phyloP scores from a whole-genome alignment of 225 moss, liverwort and hornwort species.

The Asterella californica region DNA sequence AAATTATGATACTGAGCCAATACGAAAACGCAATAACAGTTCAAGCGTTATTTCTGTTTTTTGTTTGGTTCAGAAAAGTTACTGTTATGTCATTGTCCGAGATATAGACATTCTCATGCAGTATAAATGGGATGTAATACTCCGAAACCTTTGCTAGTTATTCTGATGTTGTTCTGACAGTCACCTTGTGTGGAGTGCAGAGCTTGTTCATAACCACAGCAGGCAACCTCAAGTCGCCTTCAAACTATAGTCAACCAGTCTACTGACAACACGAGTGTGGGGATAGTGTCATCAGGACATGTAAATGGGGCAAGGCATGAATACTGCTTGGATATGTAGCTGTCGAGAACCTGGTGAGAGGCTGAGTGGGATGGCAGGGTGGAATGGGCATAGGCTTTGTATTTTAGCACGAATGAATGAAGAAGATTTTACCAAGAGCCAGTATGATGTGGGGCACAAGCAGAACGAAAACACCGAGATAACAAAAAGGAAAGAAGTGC shows the following conservation, averaged over 20 bases:
- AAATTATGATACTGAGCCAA: too few relatives aligned
- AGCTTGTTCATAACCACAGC: background rate
- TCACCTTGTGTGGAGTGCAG: background rate
- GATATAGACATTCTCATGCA: background rate
- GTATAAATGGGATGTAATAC: background rate
- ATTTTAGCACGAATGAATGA: background rate
- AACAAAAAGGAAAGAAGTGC: background rate
- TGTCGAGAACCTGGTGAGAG: background rate
- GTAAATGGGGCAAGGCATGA: background rate
- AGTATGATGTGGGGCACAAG: background rate
- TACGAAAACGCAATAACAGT: too few relatives aligned
- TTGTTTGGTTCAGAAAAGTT: background rate
- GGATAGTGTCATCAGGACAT: background rate
- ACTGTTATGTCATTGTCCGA: background rate
- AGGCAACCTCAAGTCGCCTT: background rate
- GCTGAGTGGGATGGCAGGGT: background rate
- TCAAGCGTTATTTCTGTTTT: too few relatives aligned
- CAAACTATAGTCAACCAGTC: background rate
- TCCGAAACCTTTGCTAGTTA: too few relatives aligned
- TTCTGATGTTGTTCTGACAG: background rate
- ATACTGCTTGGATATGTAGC: background rate
- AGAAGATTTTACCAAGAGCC: background rate
- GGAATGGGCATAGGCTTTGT: conserved; percentile 2
- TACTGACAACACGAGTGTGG: background rate
- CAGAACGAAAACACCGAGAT: background rate